These are phyloP conservation scores for Daldinia caldariorum DNA, from an alignment of 495 filamentous ascomycete genomes.

Conservation along the genomic window DNA sequence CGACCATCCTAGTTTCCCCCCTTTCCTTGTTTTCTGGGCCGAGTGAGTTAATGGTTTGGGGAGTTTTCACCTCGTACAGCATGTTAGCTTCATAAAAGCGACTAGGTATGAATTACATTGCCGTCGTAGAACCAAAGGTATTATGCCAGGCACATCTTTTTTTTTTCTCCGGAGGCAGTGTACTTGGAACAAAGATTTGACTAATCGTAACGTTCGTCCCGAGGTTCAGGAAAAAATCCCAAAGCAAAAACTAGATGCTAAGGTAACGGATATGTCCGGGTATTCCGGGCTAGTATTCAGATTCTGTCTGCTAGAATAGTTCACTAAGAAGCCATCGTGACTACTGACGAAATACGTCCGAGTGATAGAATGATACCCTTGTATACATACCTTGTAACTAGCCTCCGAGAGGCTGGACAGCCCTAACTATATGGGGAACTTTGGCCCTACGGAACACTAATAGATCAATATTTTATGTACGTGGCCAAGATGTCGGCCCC, in stretches of 20 bases:
- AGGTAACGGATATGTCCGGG: slow-evolving; percentile 14
- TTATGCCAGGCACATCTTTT: slow-evolving; percentile 16
- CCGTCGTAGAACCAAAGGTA: slow-evolving; percentile 24
- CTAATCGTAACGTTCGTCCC: slow-evolving; percentile 3
- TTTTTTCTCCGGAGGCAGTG: not conserved
- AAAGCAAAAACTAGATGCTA: slow-evolving; percentile 5
- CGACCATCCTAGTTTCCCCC: slow-evolving; percentile 23
- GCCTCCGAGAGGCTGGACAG: not conserved
- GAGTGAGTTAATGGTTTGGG: not conserved
- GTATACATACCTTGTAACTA: slow-evolving; percentile 2
- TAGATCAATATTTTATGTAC: slow-evolving; percentile 21
- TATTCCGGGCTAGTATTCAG: slow-evolving; percentile 6
- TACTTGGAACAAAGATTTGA: not conserved
- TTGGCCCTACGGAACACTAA: slow-evolving; percentile 1
- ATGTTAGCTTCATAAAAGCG: slow-evolving; percentile 26
- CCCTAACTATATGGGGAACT: slow-evolving; percentile 14
- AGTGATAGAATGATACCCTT: not conserved
- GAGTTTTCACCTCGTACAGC: slow-evolving; percentile 30
- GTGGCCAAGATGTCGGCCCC: slow-evolving; percentile 18
- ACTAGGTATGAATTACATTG: slow-evolving; percentile 10
- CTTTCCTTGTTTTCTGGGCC: slow-evolving; percentile 31
- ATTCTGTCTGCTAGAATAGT: slow-evolving; percentile 12
- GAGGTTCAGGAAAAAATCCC: not conserved
- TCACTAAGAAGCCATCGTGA: slow-evolving; percentile 13
- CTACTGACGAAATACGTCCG: slow-evolving; percentile 17